Evolutionary conservation across 306 rosid species (phyloP).

Genomic region (Ormosia semicastrata): DNA sequence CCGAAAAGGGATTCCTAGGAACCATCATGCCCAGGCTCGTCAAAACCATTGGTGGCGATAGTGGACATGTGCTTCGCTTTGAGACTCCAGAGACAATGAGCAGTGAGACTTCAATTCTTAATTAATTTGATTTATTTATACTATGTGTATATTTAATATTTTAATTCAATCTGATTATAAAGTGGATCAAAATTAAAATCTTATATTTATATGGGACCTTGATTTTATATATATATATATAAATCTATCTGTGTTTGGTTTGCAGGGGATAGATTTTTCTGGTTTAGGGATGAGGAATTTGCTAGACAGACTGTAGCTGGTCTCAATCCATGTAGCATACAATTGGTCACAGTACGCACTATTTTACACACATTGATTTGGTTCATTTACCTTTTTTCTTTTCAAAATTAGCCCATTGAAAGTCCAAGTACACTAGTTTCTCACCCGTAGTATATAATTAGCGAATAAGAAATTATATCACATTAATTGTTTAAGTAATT

Average conservation of each 20-base stretch:
- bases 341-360: slow-evolving; percentile 50
- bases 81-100: slow-evolving; percentile 54
- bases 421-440: neutral
- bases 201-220: neutral
- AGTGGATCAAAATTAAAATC: neutral
- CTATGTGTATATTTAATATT: neutral
- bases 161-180: neutral
- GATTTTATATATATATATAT: neutral
- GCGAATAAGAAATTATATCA: neutral
- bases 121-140: neutral
- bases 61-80: slow-evolving; percentile 46
- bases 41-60: slow-evolving; percentile 7
- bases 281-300: slow-evolving; percentile 78
- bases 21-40: slow-evolving; percentile 54
- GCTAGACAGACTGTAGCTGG: slow-evolving; percentile 83
- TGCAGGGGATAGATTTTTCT: slow-evolving; percentile 74
- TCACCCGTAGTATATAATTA: neutral
- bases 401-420: neutral
- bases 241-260: neutral
- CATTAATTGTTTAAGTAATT: neutral
- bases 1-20: slow-evolving; percentile 30
- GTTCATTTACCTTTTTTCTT: neutral
- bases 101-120: slow-evolving; percentile 34
- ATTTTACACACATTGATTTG: neutral
- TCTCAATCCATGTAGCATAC: slow-evolving; percentile 66